Conservation (phyloP, 495 filamentous ascomycete species). For the Barbatosphaeria neglecta region DNA sequence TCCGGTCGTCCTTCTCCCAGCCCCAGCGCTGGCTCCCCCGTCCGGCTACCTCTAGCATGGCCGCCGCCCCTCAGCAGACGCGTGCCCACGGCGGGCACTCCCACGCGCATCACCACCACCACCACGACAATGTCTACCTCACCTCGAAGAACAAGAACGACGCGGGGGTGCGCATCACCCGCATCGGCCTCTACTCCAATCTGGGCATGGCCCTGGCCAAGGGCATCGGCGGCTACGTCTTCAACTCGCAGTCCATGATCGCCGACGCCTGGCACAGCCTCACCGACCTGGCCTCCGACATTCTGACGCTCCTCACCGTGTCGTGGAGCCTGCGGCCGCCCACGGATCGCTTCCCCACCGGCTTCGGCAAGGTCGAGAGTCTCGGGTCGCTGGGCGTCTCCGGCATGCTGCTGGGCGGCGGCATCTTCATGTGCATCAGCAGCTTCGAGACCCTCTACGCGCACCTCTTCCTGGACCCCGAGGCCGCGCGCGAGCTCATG, state of each 20-base stretch:
- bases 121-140: conserved; percentile 83
- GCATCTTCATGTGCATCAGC: conserved; percentile 79
- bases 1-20: conserved; percentile 3
- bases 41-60: conserved; percentile 4
- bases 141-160: conserved; percentile 82
- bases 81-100: conserved; percentile 38
- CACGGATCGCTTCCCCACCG: conserved; percentile 68
- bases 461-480: conserved; percentile 65
- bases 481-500: conserved; percentile 43
- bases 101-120: conserved; percentile 45
- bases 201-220: conserved; percentile 89
- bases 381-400: conserved; percentile 88
- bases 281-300: conserved; percentile 87
- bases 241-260: conserved; percentile 87
- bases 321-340: conserved; percentile 81
- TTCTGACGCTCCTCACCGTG: conserved; percentile 86
- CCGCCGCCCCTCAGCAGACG: conserved; percentile 19
- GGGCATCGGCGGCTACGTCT: conserved; percentile 80
- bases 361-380: conserved; percentile 96
- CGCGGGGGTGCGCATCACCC: conserved; percentile 87
- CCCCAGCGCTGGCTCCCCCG: not conserved
- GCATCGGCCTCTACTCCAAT: conserved; percentile 85
- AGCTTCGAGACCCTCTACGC: conserved; percentile 62
- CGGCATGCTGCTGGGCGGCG: conserved; percentile 74
- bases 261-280: conserved; percentile 93